phyloP scores from a whole-genome alignment of 2,329 filamentous ascomycete species.

The Beauveria bassiana region DNA sequence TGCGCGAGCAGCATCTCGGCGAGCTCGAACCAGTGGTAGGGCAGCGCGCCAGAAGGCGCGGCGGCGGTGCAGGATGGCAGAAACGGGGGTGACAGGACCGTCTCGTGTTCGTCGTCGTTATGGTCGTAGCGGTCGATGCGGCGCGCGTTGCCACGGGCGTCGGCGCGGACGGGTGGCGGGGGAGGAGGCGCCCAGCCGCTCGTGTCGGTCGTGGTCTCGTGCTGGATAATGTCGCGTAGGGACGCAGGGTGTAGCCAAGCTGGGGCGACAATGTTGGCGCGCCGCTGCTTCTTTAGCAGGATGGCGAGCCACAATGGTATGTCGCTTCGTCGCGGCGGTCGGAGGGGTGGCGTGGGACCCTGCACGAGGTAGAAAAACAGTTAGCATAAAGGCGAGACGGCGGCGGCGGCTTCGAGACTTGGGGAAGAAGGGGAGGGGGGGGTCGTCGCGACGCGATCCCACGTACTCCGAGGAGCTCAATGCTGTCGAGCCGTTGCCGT shows the following conservation, averaged over 20 bases:
- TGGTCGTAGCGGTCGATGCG: slow-evolving; percentile 20
- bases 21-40: slow-evolving; percentile 93
- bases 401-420: neutral
- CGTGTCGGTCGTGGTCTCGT: slow-evolving; percentile 67
- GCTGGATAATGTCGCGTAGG: slow-evolving; percentile 67
- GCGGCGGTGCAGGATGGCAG: slow-evolving; percentile 64
- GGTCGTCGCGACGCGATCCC: slow-evolving; percentile 12
- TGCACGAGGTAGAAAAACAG: slow-evolving; percentile 29
- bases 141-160: slow-evolving; percentile 36
- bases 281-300: slow-evolving; percentile 85
- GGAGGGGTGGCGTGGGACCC: slow-evolving; percentile 70
- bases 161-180: slow-evolving; percentile 49
- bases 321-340: slow-evolving; percentile 70
- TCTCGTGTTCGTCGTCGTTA: slow-evolving; percentile 19
- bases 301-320: slow-evolving; percentile 92
- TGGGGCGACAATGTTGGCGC: slow-evolving; percentile 87
- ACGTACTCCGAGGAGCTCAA: slow-evolving; percentile 79
- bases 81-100: slow-evolving; percentile 63
- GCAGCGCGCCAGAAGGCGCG: slow-evolving; percentile 62
- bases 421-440: slow-evolving; percentile 12
- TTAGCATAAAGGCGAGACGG: neutral
- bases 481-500: slow-evolving; percentile 78
- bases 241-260: slow-evolving; percentile 77
- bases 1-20: slow-evolving; percentile 80
- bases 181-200: slow-evolving; percentile 72